Evolutionary conservation across 805 yeast species (phyloP), one percentile per base, ranked within the genome.

Genomic region (Nakazawaea molendinolei): DNA sequence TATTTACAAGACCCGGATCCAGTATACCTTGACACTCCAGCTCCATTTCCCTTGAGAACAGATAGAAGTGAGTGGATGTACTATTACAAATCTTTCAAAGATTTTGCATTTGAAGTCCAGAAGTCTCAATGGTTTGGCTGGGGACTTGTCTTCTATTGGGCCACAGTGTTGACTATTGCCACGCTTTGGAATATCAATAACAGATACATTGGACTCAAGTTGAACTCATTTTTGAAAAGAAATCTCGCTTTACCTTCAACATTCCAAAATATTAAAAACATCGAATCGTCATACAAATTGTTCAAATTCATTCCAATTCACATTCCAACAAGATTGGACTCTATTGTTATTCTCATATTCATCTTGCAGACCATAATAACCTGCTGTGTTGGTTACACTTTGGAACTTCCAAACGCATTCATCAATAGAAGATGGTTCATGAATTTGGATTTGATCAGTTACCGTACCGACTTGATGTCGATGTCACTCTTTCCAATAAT

Each of bases 401-500:
- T 64, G 12, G 51, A 50, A 8, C 33, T 59, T 13, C 67, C 71
- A n/a, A 64, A 65, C 40, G 61, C 65, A 4, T 64, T 53, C 34
- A 44, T 54, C 16, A 46, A 48, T 1, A 50, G 49, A 18, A 50
- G 56, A 41, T 65, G 52, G 51, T 56, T 35, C 38, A 29, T 46
- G 32, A 42, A 43, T 5, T 26, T 52, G 17, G 65, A 56, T 30
- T 40, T 64, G 37, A 56, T 78, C 13, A 76, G 73, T 28, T 79
- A 74, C 51, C 63, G 85, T 53, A 57, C 73, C 5, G 80, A 71
- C 32, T 38, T 74, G 14, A 56, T 72, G 53, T 55, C 71, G 2
- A 54, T 73, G 25, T 73, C 71, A 36, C 40, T 76, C 33, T 63
- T 78, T 39, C 90, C 92, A 1, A 51, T 69, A 5, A 52, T 76